These are phyloP conservation scores for Mikania micrantha DNA, from an alignment of 129 eudicot genomes.

Conservation along the genomic window DNA sequence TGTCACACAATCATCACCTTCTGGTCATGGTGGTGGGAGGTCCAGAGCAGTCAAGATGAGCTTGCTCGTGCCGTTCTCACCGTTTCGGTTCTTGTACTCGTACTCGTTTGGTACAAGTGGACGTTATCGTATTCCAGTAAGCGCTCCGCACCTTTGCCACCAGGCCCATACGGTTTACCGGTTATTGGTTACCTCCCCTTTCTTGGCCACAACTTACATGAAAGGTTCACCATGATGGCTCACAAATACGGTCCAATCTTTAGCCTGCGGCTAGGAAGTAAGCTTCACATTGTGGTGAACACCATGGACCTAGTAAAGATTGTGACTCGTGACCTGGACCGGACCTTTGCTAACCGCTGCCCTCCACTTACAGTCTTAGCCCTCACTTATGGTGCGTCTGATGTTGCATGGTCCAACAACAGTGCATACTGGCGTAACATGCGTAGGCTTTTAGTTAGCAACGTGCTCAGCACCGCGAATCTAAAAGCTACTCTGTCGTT, in stretches of 20 bases:
- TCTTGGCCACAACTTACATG: constrained; percentile 20
- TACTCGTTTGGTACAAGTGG: constrained; percentile 1
- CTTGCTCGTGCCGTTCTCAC: constrained; percentile 5
- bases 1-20: neutral
- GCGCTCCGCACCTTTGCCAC: constrained; percentile 1
- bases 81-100: neutral
- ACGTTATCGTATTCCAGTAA: neutral
- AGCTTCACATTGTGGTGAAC: constrained; percentile 25
- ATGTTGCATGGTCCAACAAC: no score
- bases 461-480: constrained; percentile 16
- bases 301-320: constrained; percentile 6
- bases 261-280: constrained; percentile 24
- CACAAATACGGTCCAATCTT: constrained; percentile 23
- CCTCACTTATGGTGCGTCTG: neutral
- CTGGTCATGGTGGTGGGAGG: constrained; percentile 29
- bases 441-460: constrained; percentile 24
- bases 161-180: constrained; percentile 35
- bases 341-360: neutral
- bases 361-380: neutral
- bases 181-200: constrained; percentile 31
- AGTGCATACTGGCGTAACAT: constrained; percentile 25
- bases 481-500: neutral
- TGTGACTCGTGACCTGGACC: constrained; percentile 14
- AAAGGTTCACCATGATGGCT: constrained; percentile 9
- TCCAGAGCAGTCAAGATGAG: neutral